phyloP scores from a whole-genome alignment of 176 grass and related monocot species.

The Triticum dicoccoides region DNA sequence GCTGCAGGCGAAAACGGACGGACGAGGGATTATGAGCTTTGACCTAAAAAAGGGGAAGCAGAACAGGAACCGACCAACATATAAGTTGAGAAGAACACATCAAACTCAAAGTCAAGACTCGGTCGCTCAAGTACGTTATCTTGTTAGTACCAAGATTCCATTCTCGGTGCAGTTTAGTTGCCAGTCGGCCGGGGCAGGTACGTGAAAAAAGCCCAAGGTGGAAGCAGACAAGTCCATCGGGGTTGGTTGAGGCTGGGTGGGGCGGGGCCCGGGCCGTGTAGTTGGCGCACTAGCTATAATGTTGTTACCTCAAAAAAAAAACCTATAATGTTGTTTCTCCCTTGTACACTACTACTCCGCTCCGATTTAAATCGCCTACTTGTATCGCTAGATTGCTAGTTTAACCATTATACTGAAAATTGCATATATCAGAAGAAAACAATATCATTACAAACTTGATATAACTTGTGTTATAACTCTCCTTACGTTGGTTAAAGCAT shows the following conservation, averaged over 20 bases:
- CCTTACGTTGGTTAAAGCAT: no score
- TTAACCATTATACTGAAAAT: no score
- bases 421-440: no score
- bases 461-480: no score
- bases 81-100: background rate
- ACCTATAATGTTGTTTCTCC: background rate
- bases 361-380: no score
- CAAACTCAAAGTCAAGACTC: background rate
- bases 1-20: background rate
- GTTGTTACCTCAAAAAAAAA: no score
- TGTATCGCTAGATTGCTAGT: no score
- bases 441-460: no score
- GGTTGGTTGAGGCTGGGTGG: background rate
- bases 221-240: background rate
- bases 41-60: constrained; percentile 19
- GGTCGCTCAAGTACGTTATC: background rate
- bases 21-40: background rate
- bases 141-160: background rate
- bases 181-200: background rate
- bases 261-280: background rate
- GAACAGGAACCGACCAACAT: background rate
- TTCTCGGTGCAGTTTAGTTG: background rate
- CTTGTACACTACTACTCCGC: no score
- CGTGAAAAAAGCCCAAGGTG: background rate
- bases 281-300: background rate